phyloP scores from a whole-genome alignment of 1,284 basidiomycete genomes.

The Rhodotorula sp. region DNA sequence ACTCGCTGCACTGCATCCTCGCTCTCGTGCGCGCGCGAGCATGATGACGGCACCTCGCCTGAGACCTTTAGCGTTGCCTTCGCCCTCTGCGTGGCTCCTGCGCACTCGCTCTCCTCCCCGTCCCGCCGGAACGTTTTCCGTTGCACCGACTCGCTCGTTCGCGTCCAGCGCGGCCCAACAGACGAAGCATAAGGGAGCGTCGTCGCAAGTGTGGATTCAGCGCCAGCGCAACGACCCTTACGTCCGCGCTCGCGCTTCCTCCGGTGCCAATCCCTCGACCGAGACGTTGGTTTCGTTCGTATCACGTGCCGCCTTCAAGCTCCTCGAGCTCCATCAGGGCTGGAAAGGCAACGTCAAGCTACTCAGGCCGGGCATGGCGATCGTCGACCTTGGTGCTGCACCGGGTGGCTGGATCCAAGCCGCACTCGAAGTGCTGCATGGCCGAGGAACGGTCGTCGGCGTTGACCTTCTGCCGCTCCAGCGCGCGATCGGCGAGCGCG shows the following conservation, averaged over 20 bases:
- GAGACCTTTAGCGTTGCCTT: background rate
- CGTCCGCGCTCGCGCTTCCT: constrained; percentile 21
- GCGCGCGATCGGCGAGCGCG: constrained; percentile 5
- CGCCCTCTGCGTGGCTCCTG: constrained; percentile 1
- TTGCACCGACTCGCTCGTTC: background rate
- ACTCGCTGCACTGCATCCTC: no score
- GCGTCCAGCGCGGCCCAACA: background rate
- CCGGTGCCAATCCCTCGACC: constrained; percentile 2
- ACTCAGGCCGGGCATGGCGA: constrained; percentile 21
- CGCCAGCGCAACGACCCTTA: constrained; percentile 36
- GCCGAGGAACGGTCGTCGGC: constrained; percentile 25
- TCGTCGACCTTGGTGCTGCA: constrained; percentile 40
- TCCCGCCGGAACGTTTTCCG: background rate
- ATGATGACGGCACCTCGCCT: background rate
- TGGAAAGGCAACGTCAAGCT: constrained; percentile 16
- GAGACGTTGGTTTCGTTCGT: constrained; percentile 20
- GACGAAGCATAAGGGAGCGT: constrained; percentile 1
- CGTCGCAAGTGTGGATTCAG: constrained; percentile 19
- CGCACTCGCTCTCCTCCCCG: background rate
- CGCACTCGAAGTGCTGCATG: constrained; percentile 6
- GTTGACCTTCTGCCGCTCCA: constrained; percentile 38
- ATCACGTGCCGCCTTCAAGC: constrained; percentile 40
- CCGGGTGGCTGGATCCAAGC: constrained; percentile 43
- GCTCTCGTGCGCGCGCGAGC: background rate
- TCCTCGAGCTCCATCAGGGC: constrained; percentile 34